Percentiles rank a stretch among this genome's conserved stretches.
phyloP scores from a whole-genome alignment of 2,329 filamentous ascomycete species.

The Trichoderma afroharzianum region DNA sequence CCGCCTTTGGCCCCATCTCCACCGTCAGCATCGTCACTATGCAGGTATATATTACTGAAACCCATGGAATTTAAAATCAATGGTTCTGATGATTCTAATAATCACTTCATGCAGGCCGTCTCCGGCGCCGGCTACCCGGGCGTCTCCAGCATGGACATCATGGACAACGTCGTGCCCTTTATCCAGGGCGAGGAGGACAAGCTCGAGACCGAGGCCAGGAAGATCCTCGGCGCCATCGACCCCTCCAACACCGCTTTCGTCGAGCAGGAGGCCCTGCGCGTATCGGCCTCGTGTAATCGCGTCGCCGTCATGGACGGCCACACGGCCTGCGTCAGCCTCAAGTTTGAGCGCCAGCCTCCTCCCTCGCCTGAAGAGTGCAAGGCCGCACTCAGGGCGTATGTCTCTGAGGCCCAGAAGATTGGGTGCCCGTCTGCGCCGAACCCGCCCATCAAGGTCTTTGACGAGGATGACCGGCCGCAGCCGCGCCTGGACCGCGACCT shows the following conservation, averaged over 20 bases:
- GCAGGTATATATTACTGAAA: no score
- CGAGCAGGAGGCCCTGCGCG: background rate
- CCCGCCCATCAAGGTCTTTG: constrained; percentile 7
- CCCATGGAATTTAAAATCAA: no score
- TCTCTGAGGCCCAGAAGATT: constrained; percentile 7
- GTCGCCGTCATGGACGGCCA: constrained; percentile 9
- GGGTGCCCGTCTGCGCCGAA: constrained; percentile 9
- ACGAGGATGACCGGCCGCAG: constrained; percentile 9
- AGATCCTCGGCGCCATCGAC: constrained; percentile 13
- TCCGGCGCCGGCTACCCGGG: constrained; percentile 7
- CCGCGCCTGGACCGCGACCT: constrained; percentile 67
- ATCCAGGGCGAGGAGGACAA: constrained; percentile 14
- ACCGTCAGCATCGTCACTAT: background rate
- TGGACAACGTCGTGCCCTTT: constrained; percentile 12
- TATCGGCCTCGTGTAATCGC: constrained; percentile 2
- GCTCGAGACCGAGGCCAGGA: constrained; percentile 13
- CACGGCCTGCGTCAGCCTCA: background rate
- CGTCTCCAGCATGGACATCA: constrained; percentile 8
- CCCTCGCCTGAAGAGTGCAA: constrained; percentile 1
- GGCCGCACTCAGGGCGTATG: background rate
- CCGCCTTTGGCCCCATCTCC: background rate
- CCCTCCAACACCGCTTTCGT: no score
- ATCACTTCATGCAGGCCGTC: constrained; percentile 1
- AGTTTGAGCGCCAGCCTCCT: constrained; percentile 1
- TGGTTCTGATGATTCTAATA: no score